phyloP scores from a whole-genome alignment of 75 land plant species.

The Cunninghamia lanceolata region DNA sequence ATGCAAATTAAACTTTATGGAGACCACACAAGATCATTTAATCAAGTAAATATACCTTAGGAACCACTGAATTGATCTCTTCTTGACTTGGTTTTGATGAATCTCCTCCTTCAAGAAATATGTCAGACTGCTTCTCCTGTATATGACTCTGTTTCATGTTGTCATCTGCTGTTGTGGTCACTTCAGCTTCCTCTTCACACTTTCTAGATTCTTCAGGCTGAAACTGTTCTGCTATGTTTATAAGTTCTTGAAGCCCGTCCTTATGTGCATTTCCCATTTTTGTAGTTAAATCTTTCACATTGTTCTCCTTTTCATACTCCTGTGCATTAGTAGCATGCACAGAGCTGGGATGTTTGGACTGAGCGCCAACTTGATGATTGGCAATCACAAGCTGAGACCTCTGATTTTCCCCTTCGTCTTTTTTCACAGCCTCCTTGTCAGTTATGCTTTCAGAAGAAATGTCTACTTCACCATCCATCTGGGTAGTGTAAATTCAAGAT shows the following conservation, averaged over 20 bases:
- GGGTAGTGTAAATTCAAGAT: not conserved
- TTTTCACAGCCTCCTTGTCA: not conserved
- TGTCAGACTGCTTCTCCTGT: not conserved
- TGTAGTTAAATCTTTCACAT: not conserved
- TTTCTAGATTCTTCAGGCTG: not conserved
- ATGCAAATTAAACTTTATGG: not conserved
- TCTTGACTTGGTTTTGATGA: not conserved
- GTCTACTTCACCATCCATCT: slow-evolving; percentile 14
- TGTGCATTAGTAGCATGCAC: not conserved
- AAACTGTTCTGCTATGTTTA: not conserved
- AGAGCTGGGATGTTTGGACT: not conserved
- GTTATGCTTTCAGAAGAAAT: not conserved
- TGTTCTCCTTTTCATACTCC: not conserved
- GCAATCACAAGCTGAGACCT: not conserved
- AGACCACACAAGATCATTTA: not conserved
- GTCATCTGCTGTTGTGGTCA: not conserved
- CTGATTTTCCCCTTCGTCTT: not conserved
- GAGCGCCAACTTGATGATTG: not conserved
- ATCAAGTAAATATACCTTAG: not conserved
- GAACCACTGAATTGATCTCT: not conserved
- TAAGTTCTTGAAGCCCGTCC: not conserved
- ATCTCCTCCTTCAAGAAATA: not conserved
- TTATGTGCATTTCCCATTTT: not conserved
- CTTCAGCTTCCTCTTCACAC: slow-evolving; percentile 3
- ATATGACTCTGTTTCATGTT: not conserved